Base-by-base conservation (phyloP, 2,329 filamentous ascomycete species). In the Cyphellophora attinorum region DNA sequence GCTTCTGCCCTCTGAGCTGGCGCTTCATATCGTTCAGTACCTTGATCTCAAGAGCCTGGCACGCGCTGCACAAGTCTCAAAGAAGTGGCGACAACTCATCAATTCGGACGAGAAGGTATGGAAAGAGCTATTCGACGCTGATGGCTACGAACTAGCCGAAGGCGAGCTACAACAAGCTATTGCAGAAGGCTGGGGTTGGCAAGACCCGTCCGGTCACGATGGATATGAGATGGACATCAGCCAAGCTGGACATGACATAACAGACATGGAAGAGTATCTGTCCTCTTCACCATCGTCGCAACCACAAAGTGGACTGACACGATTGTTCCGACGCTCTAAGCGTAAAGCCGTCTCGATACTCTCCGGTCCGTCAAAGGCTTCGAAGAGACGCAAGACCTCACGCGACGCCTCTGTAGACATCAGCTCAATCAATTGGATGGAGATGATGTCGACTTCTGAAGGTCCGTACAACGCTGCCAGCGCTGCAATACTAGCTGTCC, bases 181-280 rank as follows among this genome's bases (percentile, higher is more conserved):
- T 36, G 67, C 69, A 27, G 85, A 96, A 63, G 91, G 91, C 11
- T 98, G 91, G 91, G 91, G 88, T 11, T 98, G 91, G 86, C 91
- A 98, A 55, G 85, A 89, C 53, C 85, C 88, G 1, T 73, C 76
- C 36, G 82, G 81, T 0, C 59, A 70, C 3, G 74, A 83, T 34
- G 85, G 82, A 15, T 85, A 72, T 36, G 91, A 98, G 57, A 72
- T 75, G 38, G 88, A 98, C 53, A 60, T 95, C 31, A 85, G 83
- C 56, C 59, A 68, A 55, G 42, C 66, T 61, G 33, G 57, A 6
- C 39, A 53, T 19, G 21, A 37, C 3, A 58, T 56, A 36, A 57
- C 54, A 3, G 65, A 69, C 29, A 56, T 51, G n/a, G 66, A 43
- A 15, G 33, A 31, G 4, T 37, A 43, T 12, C 29, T 35, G 5